Evolutionary conservation across 139 green algal species (phyloP), one percentile per base, ranked within the genome.

Genomic region (Pseudopediastrum boryanum): DNA sequence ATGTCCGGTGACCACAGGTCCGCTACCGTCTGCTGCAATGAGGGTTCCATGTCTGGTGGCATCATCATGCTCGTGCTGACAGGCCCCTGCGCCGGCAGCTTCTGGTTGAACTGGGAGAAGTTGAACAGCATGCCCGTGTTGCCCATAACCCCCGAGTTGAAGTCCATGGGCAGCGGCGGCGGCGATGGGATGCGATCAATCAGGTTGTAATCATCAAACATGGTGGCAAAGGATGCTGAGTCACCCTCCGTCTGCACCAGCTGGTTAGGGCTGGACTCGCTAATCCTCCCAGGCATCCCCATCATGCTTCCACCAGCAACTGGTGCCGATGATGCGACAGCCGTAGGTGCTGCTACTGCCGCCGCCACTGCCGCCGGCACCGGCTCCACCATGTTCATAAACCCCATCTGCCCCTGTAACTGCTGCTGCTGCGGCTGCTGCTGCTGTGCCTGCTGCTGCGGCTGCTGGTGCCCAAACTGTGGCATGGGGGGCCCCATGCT

Each of bases 91-190:
- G 74, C 70, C 27, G 78, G 82, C 65, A 89, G 71, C 52, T 79
- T 75, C 75, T 82, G 75, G 38, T 42, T 59, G 58, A 89, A 89
- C 85, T 89, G 85, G 9, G 41, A 41, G 51, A 89, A 89, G 58
- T 89, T 84, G 71, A 89, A 89, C 43, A 89, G 78, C 54, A 81
- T 80, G 75, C 63, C 72, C 10, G 33, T 16, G 23, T 12, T 4
- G 35, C 63, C 71, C 4, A 27, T 25, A 3, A 4, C 21, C 1
- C 61, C n/a, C 61, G 39, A 27, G 31, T 74, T 62, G 65, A 86
- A 86, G 65, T 89, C 81, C 8, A 69, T 27, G 25, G 84, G 84
- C 29, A 86, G 65, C 29, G 80, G 84, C 10, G 84, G 84, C 29
- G 84, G 81, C 8, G 77, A 84, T n/a, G n/a, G n/a, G n/a, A n/a